A percentile compares a stretch with the other conserved stretches of the same genome.
Conservation (phyloP, 164 flowering plant species). For the Magnolia officinalis region DNA sequence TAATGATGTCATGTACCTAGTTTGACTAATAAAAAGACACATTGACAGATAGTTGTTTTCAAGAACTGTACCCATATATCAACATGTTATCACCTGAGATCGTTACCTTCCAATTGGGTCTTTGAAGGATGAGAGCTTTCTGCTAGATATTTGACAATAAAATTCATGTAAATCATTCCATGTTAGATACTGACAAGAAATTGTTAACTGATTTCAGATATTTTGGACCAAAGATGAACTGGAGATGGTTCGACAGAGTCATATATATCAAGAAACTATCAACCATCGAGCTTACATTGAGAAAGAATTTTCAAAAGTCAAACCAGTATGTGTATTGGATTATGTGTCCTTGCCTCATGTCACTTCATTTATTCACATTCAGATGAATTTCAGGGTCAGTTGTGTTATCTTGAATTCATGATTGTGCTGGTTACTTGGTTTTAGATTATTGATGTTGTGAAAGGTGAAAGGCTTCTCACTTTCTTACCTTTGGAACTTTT, state of each 20-base stretch:
- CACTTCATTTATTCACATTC: too few species aligned
- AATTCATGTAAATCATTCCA: not conserved
- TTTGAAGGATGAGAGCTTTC: not conserved
- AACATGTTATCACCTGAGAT: not conserved
- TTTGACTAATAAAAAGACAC: not conserved
- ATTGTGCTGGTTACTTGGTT: too few species aligned
- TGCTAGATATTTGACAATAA: not conserved
- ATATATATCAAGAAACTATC: constrained; percentile 55
- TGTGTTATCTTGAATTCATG: too few species aligned
- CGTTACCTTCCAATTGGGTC: not conserved
- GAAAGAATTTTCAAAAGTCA: constrained; percentile 45
- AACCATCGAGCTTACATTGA: constrained; percentile 42
- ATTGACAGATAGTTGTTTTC: not conserved
- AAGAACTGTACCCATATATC: too few species aligned
- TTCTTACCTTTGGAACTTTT: too few species aligned
- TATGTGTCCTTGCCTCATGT: too few species aligned
- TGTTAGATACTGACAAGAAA: not conserved
- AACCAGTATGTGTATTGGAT: constrained; percentile 34
- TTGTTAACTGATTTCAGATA: constrained; percentile 30
- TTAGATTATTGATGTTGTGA: too few species aligned
- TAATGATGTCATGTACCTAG: too few species aligned
- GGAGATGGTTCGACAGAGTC: constrained; percentile 57
- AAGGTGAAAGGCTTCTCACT: too few species aligned
- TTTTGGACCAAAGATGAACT: constrained; percentile 74
- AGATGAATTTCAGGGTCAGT: too few species aligned